Percentiles rank a stretch among this genome's conserved stretches.
phyloP scores from a whole-genome alignment of 306 rosid genomes.

The Cyamopsis tetragonoloba region DNA sequence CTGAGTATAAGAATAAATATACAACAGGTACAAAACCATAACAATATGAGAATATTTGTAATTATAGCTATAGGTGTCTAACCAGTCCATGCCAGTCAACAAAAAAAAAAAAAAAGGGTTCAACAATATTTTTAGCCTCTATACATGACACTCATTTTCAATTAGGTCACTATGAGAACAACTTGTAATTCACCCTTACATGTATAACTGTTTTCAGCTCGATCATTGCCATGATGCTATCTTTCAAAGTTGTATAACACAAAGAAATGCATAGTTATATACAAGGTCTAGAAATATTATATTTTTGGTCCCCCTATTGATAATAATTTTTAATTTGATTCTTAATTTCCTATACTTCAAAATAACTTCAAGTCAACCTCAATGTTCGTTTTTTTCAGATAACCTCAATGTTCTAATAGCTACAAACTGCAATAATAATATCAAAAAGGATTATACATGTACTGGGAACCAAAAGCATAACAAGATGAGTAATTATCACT shows the following conservation, averaged over 20 bases:
- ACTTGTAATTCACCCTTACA: neutral
- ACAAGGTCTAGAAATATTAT: neutral
- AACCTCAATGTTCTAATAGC: no score
- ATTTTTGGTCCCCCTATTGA: neutral
- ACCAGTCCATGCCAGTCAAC: neutral
- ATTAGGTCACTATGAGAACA: neutral
- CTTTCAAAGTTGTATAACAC: neutral
- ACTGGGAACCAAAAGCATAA: no score
- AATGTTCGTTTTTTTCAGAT: no score
- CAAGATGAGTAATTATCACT: no score
- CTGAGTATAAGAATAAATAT: neutral
- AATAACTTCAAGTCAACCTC: no score
- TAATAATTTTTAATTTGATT: neutral
- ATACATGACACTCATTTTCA: neutral
- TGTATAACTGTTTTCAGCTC: neutral
- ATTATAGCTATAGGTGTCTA: neutral
- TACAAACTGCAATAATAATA: no score
- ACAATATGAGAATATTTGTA: conserved; percentile 4
- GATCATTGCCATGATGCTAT: neutral
- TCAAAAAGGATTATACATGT: no score
- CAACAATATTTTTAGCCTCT: neutral
- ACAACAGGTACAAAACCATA: neutral
- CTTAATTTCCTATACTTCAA: no score
- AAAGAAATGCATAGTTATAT: neutral
- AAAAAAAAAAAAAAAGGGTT: neutral